A percentile compares a stretch with the other conserved stretches of the same genome.
phyloP scores from a whole-genome alignment of 441 rosid genomes.

The Manihot esculenta region DNA sequence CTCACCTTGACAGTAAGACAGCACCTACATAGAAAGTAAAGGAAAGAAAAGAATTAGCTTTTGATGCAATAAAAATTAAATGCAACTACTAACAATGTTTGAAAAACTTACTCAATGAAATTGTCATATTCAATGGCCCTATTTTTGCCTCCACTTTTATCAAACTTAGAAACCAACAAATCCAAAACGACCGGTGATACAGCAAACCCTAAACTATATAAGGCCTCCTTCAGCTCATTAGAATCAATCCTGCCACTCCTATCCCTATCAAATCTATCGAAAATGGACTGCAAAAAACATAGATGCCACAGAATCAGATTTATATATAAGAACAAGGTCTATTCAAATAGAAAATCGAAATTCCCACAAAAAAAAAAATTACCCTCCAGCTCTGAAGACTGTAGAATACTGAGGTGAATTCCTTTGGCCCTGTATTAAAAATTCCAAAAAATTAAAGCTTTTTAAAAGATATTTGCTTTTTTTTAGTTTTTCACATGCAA shows the following conservation, averaged over 20 bases:
- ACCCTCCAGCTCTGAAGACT: slow-evolving; percentile 98
- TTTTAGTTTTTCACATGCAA: no score
- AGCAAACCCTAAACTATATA: background rate
- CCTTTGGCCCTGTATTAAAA: slow-evolving; percentile 67
- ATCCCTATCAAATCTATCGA: slow-evolving; percentile 78
- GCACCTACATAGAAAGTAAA: slow-evolving; percentile 51
- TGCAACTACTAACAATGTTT: background rate
- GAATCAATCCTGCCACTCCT: slow-evolving; percentile 52
- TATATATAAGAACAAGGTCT: no score
- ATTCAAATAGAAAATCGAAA: no score
- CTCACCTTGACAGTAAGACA: slow-evolving; percentile 93
- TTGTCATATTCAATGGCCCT: slow-evolving; percentile 85
- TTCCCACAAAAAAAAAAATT: slow-evolving; percentile 12
- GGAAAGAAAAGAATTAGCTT: background rate
- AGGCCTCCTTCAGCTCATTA: background rate
- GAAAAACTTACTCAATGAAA: slow-evolving; percentile 72
- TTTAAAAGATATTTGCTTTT: no score
- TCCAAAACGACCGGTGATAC: slow-evolving; percentile 53
- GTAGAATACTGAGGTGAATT: slow-evolving; percentile 70
- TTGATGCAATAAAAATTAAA: background rate
- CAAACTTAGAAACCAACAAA: slow-evolving; percentile 77
- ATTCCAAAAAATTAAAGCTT: background rate
- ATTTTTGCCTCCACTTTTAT: slow-evolving; percentile 68
- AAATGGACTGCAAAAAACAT: slow-evolving; percentile 42
- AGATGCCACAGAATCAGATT: no score